Base-by-base conservation (phyloP, 805 yeast species). In the Middelhovenomyces tepae region DNA sequence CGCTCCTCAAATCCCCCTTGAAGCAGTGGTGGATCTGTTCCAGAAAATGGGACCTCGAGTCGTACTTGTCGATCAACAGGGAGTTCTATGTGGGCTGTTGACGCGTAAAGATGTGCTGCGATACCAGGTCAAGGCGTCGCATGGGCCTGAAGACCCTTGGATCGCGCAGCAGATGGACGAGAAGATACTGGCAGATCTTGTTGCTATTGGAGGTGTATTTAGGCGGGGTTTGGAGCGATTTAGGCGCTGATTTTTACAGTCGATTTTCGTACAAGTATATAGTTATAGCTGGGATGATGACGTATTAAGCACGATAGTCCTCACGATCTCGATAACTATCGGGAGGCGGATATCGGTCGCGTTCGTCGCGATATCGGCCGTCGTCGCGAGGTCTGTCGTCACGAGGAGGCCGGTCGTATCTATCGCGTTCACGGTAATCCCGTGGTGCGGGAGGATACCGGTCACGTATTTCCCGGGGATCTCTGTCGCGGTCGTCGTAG, bases 61-160 rank as follows among this genome's bases (percentile, higher is more conserved):
- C 18, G 65, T 91, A 1, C 63, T 79, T 26, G 78, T 83, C 2
- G 65, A 73, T 7, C 56, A 67, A 19, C 91, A 87, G 1, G 40
- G 51, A 2, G 50, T 84, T 11, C 34, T 45, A 2, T 66, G 65
- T 10, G 98, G 98, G 0, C 50, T 84, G n/a, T 59, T 93, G 1
- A 84, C 95, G 0, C 67, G 87, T 37, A 91, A 91, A 48, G 97
- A 87, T 50, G 63, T 89, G 11, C 56, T 87, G 32, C 65, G 77
- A 40, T 84, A 46, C 36, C 53, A 49, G 26, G 41, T 42, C 32
- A 32, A 35, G 27, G 34, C 35, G 4, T 48, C 46, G 23, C 23
- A 39, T 28, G n/a, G n/a, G n/a, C n/a, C n/a, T n/a, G 19, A 30
- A 11, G 42, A 34, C n/a, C n/a, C n/a, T n/a, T n/a, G n/a, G n/a